Evolutionary conservation across 768 basidiomycete species (phyloP).

Genomic region (Phlegmacium glaucopus): DNA sequence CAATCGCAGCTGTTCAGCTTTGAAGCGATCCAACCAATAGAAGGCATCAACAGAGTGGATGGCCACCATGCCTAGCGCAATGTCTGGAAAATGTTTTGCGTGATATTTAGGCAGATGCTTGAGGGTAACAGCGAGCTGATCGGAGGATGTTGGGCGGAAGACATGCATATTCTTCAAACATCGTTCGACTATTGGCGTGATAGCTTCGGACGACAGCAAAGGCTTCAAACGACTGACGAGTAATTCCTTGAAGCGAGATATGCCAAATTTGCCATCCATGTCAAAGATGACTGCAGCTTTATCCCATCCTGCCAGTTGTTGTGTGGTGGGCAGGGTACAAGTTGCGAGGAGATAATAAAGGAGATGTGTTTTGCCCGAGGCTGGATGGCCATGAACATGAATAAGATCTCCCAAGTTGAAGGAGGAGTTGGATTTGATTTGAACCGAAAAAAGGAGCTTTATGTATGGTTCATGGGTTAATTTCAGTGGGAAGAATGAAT

Average conservation of each 20-base stretch:
- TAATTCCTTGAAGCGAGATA: slow-evolving; percentile 49
- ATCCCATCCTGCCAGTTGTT: slow-evolving; percentile 52
- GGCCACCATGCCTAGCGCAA: slow-evolving; percentile 62
- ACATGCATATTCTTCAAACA: slow-evolving; percentile 59
- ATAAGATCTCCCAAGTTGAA: slow-evolving; percentile 57
- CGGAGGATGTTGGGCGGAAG: slow-evolving; percentile 64
- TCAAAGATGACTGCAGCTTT: slow-evolving; percentile 70
- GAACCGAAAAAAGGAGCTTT: slow-evolving; percentile 1
- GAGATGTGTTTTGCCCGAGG: slow-evolving; percentile 78
- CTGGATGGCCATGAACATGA: slow-evolving; percentile 73
- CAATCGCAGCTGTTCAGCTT: slow-evolving; percentile 47
- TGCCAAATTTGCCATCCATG: slow-evolving; percentile 62
- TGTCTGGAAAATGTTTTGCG: slow-evolving; percentile 39
- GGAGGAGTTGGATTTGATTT: slow-evolving; percentile 2
- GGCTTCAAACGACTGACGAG: slow-evolving; percentile 44
- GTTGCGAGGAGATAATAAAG: slow-evolving; percentile 60
- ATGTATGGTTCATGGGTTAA: too few relatives aligned
- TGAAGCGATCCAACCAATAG: slow-evolving; percentile 75
- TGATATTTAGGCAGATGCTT: slow-evolving; percentile 55
- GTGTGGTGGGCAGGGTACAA: slow-evolving; percentile 49
- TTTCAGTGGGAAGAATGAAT: too few relatives aligned
- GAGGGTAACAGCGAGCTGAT: slow-evolving; percentile 69
- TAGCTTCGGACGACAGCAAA: slow-evolving; percentile 21
- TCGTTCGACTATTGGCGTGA: slow-evolving; percentile 13
- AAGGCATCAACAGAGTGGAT: slow-evolving; percentile 77